Conservation (phyloP, 2,329 filamentous ascomycete species). For the Trichophyton benhamiae region DNA sequence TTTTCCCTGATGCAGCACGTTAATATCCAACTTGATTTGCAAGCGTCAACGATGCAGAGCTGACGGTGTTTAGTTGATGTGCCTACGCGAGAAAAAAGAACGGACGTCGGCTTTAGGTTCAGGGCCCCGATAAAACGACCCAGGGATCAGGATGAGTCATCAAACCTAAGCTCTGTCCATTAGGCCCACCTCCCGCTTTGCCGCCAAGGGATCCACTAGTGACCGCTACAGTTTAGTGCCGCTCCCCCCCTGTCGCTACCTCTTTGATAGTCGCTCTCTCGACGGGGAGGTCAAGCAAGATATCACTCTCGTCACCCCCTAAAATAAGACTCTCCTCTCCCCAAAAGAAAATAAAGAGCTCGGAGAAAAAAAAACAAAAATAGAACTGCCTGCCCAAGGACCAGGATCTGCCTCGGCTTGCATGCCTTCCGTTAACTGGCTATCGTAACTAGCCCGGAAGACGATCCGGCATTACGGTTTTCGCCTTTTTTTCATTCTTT, state of each 20-base stretch:
- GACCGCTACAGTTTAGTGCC: neutral
- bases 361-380: neutral
- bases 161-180: neutral
- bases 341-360: neutral
- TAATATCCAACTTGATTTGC: neutral
- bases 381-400: neutral
- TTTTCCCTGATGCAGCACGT: neutral
- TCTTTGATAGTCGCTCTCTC: neutral
- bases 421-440: neutral
- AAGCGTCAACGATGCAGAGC: neutral
- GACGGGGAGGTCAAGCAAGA: too few species aligned
- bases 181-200: neutral
- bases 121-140: neutral
- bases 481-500: conserved; percentile 2
- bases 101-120: neutral
- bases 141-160: neutral
- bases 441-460: neutral
- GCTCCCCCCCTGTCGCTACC: neutral
- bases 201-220: neutral
- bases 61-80: neutral
- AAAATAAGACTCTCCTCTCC: neutral
- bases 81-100: neutral
- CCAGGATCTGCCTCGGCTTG: neutral
- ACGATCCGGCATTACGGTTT: neutral
- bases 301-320: neutral